Percentiles rank a stretch among this genome's conserved stretches.
These are phyloP conservation scores for Plectosphaerella sp. DNA, from an alignment of 2,329 filamentous ascomycete species.

Conservation along the genomic window DNA sequence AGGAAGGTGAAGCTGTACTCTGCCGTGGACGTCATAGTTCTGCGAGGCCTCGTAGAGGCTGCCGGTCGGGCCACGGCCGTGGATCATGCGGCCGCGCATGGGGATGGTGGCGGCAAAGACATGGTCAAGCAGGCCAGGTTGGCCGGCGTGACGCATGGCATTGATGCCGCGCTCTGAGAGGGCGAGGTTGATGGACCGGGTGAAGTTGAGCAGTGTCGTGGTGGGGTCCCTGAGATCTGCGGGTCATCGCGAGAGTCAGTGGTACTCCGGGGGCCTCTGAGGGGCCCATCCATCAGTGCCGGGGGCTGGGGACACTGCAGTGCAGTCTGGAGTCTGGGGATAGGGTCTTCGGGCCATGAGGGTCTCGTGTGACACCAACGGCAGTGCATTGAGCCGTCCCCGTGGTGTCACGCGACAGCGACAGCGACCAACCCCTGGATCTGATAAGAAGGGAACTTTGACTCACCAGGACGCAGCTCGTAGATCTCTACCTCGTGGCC, in stretches of 20 bases:
- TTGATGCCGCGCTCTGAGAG: constrained; percentile 92
- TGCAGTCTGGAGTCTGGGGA: too few species aligned
- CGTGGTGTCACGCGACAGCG: neutral
- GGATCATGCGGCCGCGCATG: constrained; percentile 96
- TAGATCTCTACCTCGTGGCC: constrained; percentile 92
- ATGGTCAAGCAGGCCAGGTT: constrained; percentile 63
- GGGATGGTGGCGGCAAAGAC: constrained; percentile 79
- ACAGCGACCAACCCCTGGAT: neutral
- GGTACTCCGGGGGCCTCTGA: neutral
- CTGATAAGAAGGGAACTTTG: constrained; percentile 1
- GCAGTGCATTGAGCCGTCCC: too few species aligned
- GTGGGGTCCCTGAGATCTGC: constrained; percentile 80
- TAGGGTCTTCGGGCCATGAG: too few species aligned
- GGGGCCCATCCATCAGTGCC: too few species aligned
- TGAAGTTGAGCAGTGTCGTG: constrained; percentile 87
- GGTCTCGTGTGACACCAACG: too few species aligned
- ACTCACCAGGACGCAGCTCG: constrained; percentile 82
- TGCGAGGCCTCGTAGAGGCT: constrained; percentile 74
- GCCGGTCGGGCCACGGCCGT: constrained; percentile 62
- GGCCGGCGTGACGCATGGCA: constrained; percentile 69
- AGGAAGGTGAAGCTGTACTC: constrained; percentile 48
- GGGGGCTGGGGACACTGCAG: too few species aligned
- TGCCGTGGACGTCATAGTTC: constrained; percentile 82
- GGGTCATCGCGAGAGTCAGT: constrained; percentile 1
- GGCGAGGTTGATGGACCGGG: constrained; percentile 96